Evolutionary conservation across 1,139 yeast species (phyloP).

Genomic region (Groenewaldozyma sp.): DNA sequence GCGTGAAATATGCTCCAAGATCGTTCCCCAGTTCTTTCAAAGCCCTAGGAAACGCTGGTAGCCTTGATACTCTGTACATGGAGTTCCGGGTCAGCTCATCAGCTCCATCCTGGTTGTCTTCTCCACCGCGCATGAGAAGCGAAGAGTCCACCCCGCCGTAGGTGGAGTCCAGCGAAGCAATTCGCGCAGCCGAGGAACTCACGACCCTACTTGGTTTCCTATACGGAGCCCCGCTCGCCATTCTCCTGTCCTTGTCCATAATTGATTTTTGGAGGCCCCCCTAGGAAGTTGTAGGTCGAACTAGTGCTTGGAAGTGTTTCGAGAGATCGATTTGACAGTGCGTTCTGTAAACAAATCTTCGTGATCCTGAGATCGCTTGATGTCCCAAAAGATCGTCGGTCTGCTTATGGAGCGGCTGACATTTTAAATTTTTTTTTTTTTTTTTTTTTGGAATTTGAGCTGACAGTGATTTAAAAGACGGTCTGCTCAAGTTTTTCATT

Average conservation of each 20-base stretch:
- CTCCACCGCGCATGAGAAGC: background rate
- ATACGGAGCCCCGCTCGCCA: too few species aligned
- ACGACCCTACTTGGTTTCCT: background rate
- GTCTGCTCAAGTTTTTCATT: too few species aligned
- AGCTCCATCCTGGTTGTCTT: conserved; percentile 20
- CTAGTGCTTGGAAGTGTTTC: too few species aligned
- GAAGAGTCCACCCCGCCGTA: background rate
- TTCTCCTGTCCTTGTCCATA: too few species aligned
- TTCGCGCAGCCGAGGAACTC: background rate
- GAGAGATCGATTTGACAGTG: too few species aligned
- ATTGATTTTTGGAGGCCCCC: too few species aligned
- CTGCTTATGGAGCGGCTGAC: background rate
- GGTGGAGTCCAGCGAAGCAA: conserved; percentile 1
- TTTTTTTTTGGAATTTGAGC: background rate
- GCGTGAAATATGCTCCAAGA: conserved; percentile 9
- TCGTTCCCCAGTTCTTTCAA: conserved; percentile 23
- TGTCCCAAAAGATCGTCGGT: too few species aligned
- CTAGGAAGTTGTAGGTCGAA: too few species aligned
- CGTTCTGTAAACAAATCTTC: too few species aligned
- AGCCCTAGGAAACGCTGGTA: conserved; percentile 49
- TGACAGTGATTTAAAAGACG: too few species aligned
- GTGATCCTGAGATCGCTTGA: too few species aligned
- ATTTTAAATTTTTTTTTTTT: background rate
- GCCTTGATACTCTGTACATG: conserved; percentile 49
- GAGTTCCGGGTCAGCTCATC: conserved; percentile 52